Base-by-base conservation (phyloP, 768 basidiomycete genomes). In the Pholiota microspora region DNA sequence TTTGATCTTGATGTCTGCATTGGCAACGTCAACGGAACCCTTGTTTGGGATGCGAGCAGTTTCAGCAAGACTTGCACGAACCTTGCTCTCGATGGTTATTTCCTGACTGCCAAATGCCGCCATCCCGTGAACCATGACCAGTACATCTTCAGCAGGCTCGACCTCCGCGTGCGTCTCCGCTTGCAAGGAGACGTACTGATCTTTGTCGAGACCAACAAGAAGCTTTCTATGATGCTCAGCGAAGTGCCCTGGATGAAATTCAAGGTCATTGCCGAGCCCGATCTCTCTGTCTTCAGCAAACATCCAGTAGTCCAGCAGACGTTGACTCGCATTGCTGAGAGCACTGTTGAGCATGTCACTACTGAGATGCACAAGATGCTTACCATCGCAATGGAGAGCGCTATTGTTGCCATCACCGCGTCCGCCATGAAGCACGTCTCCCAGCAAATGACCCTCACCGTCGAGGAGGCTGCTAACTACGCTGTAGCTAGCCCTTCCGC, bases 191-290 rank as follows among this genome's bases (percentile, higher is more conserved):
- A 54, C 15, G 45, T 57, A 8, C 49, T 62, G 53, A 51, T 62
- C 48, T 24, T 62, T 48, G 45, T 62, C 47, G 61, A 62, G 49
- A 58, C 58, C 29, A 57, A 62, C 53, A 57, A 57, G 34, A 62
- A 62, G 45, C 56, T 62, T 16, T 62, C 61, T 24, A 51, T 54
- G 53, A 59, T 62, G 61, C 61, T 62, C 40, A 62, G 64, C 56
- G 62, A 64, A 38, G 63, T 66, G 10, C 65, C 65, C 4, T 66
- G 65, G 65, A 64, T 66, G 65, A 64, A 62, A 24, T 66, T 66
- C 60, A 64, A 63, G 48, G 60, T 66, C 38, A 60, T 66, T 51
- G 64, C 64, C 2, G 61, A 66, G 52, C 64, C 64, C 18, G 61
- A 66, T 28, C 56, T 64, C 38, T 56, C 57, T 45, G 36, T 61